Percentiles rank a stretch among this genome's conserved stretches.
Conservation (phyloP, 345 rosid genomes). For the Microthlaspi erraticum region DNA sequence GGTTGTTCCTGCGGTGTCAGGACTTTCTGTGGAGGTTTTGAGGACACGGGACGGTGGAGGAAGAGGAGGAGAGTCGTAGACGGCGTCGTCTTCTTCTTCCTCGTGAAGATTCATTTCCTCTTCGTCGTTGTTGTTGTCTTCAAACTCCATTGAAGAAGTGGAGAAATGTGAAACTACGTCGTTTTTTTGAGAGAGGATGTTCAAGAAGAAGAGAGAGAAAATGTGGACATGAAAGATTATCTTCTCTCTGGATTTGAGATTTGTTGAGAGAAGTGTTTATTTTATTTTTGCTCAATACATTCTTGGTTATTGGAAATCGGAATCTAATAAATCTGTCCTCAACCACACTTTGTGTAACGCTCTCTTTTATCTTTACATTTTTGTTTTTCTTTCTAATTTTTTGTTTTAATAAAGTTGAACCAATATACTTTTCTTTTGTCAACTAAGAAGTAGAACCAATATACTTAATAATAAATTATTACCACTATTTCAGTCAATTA, state of each 20-base stretch:
- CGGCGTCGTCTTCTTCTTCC: conserved; percentile 48
- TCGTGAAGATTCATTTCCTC: conserved; percentile 58
- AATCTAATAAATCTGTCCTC: conserved; percentile 44
- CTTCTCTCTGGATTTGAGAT: conserved; percentile 21
- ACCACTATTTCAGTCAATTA: conserved; percentile 1
- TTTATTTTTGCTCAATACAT: conserved; percentile 8
- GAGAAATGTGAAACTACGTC: conserved; percentile 32
- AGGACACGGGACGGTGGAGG: conserved; percentile 25
- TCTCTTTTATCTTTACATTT: conserved; percentile 32
- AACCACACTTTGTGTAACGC: conserved; percentile 47
- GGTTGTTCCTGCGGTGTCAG: conserved; percentile 37
- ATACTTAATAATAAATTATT: conserved; percentile 2
- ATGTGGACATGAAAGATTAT: conserved; percentile 50
- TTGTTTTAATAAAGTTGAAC: neutral
- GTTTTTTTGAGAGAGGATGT: conserved; percentile 32
- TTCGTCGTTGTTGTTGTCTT: conserved; percentile 55
- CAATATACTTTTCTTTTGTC: conserved; percentile 3
- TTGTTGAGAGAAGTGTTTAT: conserved; percentile 11
- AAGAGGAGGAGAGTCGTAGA: conserved; percentile 51
- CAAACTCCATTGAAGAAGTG: conserved; percentile 35
- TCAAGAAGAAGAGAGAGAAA: conserved; percentile 45
- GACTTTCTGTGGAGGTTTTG: conserved; percentile 36
- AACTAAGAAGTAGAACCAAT: conserved; percentile 1
- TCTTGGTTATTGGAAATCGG: conserved; percentile 43
- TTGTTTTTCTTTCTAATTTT: conserved; percentile 23